Conservation (phyloP, 495 filamentous ascomycete species). For the Aspergillus diversus region DNA sequence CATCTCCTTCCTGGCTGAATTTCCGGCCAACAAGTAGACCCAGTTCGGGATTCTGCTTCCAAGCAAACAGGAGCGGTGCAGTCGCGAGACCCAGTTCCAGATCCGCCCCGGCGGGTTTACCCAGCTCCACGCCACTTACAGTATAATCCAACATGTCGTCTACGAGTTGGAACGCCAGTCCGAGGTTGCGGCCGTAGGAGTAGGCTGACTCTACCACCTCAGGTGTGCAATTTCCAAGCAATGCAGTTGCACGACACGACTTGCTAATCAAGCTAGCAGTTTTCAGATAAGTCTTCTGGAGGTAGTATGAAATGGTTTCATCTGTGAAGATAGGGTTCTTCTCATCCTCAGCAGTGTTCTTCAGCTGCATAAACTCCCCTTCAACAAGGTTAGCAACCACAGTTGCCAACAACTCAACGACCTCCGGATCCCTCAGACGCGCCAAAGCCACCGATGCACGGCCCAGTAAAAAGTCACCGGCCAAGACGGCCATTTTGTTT, state of each 20-base stretch:
- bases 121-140: slow-evolving; percentile 76
- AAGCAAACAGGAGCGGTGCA: slow-evolving; percentile 93
- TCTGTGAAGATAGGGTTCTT: slow-evolving; percentile 78
- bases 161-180: slow-evolving; percentile 95
- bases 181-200: slow-evolving; percentile 86
- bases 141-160: slow-evolving; percentile 99
- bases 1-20: slow-evolving; percentile 82
- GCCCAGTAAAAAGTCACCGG: slow-evolving; percentile 92
- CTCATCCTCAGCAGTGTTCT: slow-evolving; percentile 92
- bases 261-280: slow-evolving; percentile 95
- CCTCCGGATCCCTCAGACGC: slow-evolving; percentile 86
- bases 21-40: slow-evolving; percentile 90
- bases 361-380: slow-evolving; percentile 98
- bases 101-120: slow-evolving; percentile 94
- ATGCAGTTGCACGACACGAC: slow-evolving; percentile 84
- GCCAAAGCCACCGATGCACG: slow-evolving; percentile 93
- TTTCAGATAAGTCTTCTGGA: slow-evolving; percentile 99
- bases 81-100: slow-evolving; percentile 92
- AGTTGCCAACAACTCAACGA: slow-evolving; percentile 90
- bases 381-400: slow-evolving; percentile 98
- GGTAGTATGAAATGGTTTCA: slow-evolving; percentile 86
- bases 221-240: slow-evolving; percentile 76
- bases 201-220: slow-evolving; percentile 91
- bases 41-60: slow-evolving; percentile 85
- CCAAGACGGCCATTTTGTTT: slow-evolving; percentile 98